These are phyloP conservation scores for Coffea canephora DNA, from an alignment of 257 asterid species.

Conservation along the genomic window DNA sequence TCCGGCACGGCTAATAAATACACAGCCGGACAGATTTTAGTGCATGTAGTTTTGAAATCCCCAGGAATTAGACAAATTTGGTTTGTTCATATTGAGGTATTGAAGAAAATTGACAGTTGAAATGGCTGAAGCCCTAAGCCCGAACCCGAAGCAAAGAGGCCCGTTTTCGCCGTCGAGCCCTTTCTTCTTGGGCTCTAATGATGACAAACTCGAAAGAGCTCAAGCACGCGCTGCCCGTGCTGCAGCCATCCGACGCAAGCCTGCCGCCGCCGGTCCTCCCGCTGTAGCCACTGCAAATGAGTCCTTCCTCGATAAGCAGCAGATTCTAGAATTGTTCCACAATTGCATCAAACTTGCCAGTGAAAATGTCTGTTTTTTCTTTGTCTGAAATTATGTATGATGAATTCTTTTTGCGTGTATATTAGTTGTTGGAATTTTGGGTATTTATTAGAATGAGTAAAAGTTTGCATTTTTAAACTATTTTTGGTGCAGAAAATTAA, in stretches of 20 bases:
- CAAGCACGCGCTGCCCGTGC: constrained; percentile 98
- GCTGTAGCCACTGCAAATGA: constrained; percentile 21
- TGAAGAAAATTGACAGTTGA: not conserved
- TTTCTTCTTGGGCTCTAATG: constrained; percentile 77
- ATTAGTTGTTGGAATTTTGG: not conserved
- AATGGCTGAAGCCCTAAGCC: constrained; percentile 79
- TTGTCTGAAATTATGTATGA: not conserved
- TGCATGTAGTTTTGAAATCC: not conserved
- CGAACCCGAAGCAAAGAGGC: constrained; percentile 56
- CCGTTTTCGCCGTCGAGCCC: constrained; percentile 77
- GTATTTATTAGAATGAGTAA: not conserved
- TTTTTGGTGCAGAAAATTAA: constrained; percentile 69
- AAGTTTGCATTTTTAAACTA: not conserved
- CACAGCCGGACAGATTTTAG: not conserved
- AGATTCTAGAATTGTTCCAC: constrained; percentile 78
- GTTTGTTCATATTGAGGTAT: not conserved
- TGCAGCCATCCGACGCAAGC: constrained; percentile 81
- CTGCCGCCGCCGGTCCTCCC: constrained; percentile 29
- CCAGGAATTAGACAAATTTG: not conserved
- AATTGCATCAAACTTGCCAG: constrained; percentile 96
- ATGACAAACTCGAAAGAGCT: constrained; percentile 89
- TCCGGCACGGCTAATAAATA: not conserved
- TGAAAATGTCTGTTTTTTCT: constrained; percentile 58
- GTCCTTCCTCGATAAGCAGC: constrained; percentile 63
- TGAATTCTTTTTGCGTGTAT: not conserved